phyloP scores from a whole-genome alignment of 1,284 basidiomycete species.

The Rhodotorula sp. region DNA sequence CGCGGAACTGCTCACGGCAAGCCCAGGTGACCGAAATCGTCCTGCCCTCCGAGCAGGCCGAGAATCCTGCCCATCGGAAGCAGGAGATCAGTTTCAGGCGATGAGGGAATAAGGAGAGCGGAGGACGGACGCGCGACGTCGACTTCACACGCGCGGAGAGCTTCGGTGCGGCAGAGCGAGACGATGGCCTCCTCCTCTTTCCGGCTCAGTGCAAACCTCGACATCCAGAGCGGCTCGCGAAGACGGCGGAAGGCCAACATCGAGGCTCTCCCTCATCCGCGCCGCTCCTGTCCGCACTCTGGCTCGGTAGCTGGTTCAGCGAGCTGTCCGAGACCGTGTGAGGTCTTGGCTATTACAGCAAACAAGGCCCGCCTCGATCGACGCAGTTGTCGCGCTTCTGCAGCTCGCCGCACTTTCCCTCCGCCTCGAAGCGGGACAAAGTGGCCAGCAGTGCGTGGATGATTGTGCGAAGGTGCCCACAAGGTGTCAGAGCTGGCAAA shows the following conservation, averaged over 20 bases:
- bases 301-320: not conserved
- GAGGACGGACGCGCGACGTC: constrained; percentile 33
- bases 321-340: accelerated
- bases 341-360: not conserved
- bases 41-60: constrained; percentile 43
- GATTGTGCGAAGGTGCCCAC: constrained; percentile 15
- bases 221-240: constrained; percentile 9
- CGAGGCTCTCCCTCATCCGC: not conserved
- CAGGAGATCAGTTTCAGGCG: not conserved
- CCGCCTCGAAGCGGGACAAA: not conserved
- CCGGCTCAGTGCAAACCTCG: constrained; percentile 38
- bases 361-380: too few species aligned
- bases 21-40: constrained; percentile 45
- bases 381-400: not conserved
- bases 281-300: not conserved
- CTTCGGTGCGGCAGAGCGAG: constrained; percentile 38
- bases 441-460: not conserved
- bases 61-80: constrained; percentile 32
- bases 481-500: not conserved
- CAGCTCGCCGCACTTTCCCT: constrained; percentile 6
- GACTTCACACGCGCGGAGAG: constrained; percentile 41
- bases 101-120: not conserved
- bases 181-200: constrained; percentile 44
- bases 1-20: constrained; percentile 41
- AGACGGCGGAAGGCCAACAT: not conserved